Conservation (phyloP, 768 basidiomycete species). For the Asterophora lycoperdoides region DNA sequence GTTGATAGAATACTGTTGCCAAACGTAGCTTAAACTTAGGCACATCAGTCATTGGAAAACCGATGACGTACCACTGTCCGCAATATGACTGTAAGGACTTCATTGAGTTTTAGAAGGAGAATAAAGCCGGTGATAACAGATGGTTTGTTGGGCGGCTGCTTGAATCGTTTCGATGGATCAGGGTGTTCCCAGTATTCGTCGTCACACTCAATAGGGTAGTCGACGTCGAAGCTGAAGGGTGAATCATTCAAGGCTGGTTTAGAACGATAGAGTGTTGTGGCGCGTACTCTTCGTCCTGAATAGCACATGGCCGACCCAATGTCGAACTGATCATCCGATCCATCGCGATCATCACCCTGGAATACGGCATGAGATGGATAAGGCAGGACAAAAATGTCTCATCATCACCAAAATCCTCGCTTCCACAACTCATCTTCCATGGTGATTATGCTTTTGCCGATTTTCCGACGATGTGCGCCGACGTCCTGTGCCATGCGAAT, state of each 20-base stretch:
- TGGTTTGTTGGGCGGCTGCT: constrained; percentile 63
- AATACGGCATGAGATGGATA: not conserved
- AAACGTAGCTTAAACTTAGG: too few relatives aligned
- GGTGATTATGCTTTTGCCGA: constrained; percentile 30
- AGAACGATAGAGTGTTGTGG: constrained; percentile 3
- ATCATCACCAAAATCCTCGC: constrained; percentile 55
- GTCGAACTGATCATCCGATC: constrained; percentile 49
- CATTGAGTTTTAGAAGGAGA: constrained; percentile 51
- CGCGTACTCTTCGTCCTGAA: constrained; percentile 76
- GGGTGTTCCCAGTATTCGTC: constrained; percentile 74
- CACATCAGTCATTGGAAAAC: too few relatives aligned
- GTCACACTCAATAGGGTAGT: constrained; percentile 59
- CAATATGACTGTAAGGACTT: constrained; percentile 59
- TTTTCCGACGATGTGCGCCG: constrained; percentile 58
- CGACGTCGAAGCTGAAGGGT: constrained; percentile 62
- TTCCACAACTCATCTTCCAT: constrained; percentile 74
- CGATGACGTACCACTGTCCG: constrained; percentile 52
- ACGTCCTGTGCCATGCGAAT: constrained; percentile 76
- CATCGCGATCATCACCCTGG: constrained; percentile 52
- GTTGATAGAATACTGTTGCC: constrained; percentile 73
- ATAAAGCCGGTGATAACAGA: constrained; percentile 55
- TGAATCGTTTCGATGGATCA: constrained; percentile 57
- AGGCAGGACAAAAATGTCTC: constrained; percentile 7
- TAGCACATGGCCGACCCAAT: constrained; percentile 69
- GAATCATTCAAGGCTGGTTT: not conserved